Evolutionary conservation across 2,329 filamentous ascomycete species (phyloP), one percentile per base, ranked within the genome.

Genomic region (Penicillium sumatraense): DNA sequence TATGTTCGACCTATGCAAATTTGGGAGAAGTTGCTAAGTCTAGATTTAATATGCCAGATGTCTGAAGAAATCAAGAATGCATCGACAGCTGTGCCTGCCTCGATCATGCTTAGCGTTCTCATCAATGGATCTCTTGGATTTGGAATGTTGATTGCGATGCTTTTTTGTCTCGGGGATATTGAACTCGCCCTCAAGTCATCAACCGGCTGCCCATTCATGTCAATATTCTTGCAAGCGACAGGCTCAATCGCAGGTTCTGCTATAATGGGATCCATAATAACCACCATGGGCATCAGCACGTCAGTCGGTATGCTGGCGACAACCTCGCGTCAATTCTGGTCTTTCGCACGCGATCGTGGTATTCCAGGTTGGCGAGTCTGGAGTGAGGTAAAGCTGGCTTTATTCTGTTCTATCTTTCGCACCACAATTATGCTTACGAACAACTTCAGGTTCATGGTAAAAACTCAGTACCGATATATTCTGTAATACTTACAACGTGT

Each of bases 261-360:
- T 18, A 41, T 50, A 1, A 51, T 55, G 53, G 23, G 33, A 1
- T 45, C 50, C 2, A 47, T 47, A 6, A 48, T 74, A 7, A 64
- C 71, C 1, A 54, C 68, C 7, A 65, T 73, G 21, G 67, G 65
- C 14, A 59, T 69, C 13, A 69, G 66, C 35, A 66, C 68, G 8
- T 68, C 68, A 1, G 67, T 74, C 16, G 71, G 69, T 31, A 68
- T 72, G 58, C 56, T 74, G 3, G 72, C 72, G 3, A 81, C 83
- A 75, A 74, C 68, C 62, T 86, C 56, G 70, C 78, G 65, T 21
- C 64, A 68, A 49, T 63, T 68, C 47, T 68, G 66, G 70, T 65
- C 67, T 7, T 68, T 70, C 21, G 54, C 67, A 13, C 54, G 67
- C 24, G 64, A 70, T 35, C 58, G 63, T 3, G 68, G 64, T 9